Base-by-base conservation (phyloP, 176 grass and related monocot genomes). In the Triticum dicoccoides region DNA sequence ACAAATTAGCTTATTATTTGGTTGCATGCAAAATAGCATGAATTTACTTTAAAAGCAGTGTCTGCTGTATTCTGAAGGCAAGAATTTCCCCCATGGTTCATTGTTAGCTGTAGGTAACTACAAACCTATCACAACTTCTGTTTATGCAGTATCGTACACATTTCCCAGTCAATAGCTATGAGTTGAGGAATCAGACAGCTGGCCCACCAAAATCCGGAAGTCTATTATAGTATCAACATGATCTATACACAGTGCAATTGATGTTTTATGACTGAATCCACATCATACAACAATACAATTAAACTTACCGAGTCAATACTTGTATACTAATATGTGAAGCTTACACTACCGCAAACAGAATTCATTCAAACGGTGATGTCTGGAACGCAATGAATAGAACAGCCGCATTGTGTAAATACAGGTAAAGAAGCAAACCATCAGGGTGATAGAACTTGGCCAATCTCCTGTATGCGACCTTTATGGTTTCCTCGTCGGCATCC, bases 361-460 rank as follows among this genome's bases (percentile, higher is more conserved):
- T 30, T 30, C 29, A 30, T 30, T 30, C 29, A 30, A 30, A 30
- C 29, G 29, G 29, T 30, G 29, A 30, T 30, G 29, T 30, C 29
- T 30, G 4, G 5, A 67, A 83, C 12, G n/a, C 33, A 41, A 18
- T 79, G 70, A 32, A 24, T 3, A 54, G 65, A 71, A 73, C 18
- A 2, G 0, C 12, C 9, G 11, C 29, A 80, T 49, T n/a, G 29
- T 76, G 67, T 2, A 70, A 41, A 73, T 18, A 52, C 13, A 69
- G 18, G 56, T 77, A 29, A 78, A 89, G 78, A 65, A 38, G 70
- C 73, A 62, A 59, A 99, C 94, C 94, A 89, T 99, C 97, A 20
- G 97, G 97, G 68, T 99, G 92, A 80, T 99, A 96, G 78, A 91
- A 99, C 79, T 99, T 94, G 62, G 94, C 94, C 73, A 99, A 89